A percentile compares a stretch with the other conserved stretches of the same genome.
Conservation (phyloP, 2,329 filamentous ascomycete genomes). For the Alternaria sp. region DNA sequence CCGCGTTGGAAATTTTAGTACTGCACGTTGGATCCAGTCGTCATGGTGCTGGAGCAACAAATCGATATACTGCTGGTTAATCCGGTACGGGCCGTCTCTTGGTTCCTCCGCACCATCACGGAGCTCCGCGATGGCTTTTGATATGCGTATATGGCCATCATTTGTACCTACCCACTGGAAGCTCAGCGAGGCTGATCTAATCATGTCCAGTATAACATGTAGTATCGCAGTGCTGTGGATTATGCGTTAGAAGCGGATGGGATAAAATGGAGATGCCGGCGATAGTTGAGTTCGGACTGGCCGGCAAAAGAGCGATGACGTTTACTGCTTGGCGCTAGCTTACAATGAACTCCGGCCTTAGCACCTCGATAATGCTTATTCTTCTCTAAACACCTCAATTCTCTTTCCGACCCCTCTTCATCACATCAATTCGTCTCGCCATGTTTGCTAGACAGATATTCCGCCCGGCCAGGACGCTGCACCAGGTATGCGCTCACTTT, state of each 20-base stretch:
- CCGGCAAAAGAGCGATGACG: constrained; percentile 34
- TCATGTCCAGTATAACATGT: not conserved
- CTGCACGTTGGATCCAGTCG: not conserved
- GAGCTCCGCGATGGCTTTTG: not conserved
- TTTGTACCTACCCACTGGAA: not conserved
- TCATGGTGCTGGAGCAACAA: not conserved
- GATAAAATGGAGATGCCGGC: not conserved
- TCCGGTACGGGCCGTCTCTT: not conserved
- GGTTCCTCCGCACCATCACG: not conserved
- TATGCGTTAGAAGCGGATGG: not conserved
- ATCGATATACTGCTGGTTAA: not conserved
- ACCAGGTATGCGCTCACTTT: constrained; percentile 46
- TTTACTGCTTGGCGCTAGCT: constrained; percentile 39
- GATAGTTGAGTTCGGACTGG: constrained; percentile 13
- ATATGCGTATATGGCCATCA: not conserved
- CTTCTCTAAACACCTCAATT: constrained; percentile 14
- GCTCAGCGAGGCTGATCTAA: not conserved
- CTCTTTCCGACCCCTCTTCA: constrained; percentile 17
- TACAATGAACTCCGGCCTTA: constrained; percentile 25
- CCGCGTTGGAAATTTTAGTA: not conserved
- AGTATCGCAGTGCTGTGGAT: not conserved
- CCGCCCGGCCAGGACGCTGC: constrained; percentile 54
- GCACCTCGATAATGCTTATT: constrained; percentile 18
- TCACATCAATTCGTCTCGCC: constrained; percentile 40
- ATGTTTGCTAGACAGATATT: constrained; percentile 58